phyloP scores from a whole-genome alignment of 2,329 filamentous ascomycete species.

The Sarocladium oryzae region DNA sequence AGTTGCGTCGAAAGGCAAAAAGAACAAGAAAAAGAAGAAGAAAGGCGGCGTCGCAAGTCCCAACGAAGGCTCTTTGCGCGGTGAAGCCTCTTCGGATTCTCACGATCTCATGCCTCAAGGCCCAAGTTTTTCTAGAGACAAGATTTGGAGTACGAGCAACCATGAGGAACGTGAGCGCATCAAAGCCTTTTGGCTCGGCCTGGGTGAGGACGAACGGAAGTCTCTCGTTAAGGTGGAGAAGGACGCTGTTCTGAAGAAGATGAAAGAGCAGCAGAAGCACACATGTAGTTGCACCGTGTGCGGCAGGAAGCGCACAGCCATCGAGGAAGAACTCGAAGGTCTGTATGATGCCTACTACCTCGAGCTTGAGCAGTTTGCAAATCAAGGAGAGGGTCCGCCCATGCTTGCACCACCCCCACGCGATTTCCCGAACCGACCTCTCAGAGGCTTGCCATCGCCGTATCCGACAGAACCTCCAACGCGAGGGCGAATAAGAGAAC shows the following conservation, averaged over 20 bases:
- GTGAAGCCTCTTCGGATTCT: background rate
- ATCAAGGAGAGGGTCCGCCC: constrained; percentile 65
- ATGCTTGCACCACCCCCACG: constrained; percentile 40
- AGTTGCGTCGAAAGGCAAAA: constrained; percentile 40
- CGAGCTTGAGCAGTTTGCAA: constrained; percentile 94
- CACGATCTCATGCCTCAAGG: constrained; percentile 12
- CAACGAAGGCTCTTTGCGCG: constrained; percentile 8
- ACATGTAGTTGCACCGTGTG: constrained; percentile 98
- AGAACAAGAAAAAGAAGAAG: constrained; percentile 64
- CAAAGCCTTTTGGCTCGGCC: constrained; percentile 93
- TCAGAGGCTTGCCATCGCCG: constrained; percentile 50
- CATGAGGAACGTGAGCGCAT: constrained; percentile 94
- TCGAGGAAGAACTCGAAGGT: constrained; percentile 95
- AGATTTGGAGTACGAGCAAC: constrained; percentile 96
- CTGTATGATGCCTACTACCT: constrained; percentile 98
- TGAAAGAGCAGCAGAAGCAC: constrained; percentile 99
- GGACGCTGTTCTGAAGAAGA: constrained; percentile 94
- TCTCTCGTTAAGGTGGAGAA: constrained; percentile 97
- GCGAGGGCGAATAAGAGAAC: constrained; percentile 66
- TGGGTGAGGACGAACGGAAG: constrained; percentile 91
- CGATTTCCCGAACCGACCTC: constrained; percentile 53
- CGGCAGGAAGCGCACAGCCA: constrained; percentile 89
- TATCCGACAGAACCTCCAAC: constrained; percentile 64
- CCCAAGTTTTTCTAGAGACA: constrained; percentile 60
- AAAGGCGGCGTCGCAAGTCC: constrained; percentile 19